Evolutionary conservation across 371 early-diverging fungal genomes (phyloP).

Genomic region (Haplosporangium sp.): DNA sequence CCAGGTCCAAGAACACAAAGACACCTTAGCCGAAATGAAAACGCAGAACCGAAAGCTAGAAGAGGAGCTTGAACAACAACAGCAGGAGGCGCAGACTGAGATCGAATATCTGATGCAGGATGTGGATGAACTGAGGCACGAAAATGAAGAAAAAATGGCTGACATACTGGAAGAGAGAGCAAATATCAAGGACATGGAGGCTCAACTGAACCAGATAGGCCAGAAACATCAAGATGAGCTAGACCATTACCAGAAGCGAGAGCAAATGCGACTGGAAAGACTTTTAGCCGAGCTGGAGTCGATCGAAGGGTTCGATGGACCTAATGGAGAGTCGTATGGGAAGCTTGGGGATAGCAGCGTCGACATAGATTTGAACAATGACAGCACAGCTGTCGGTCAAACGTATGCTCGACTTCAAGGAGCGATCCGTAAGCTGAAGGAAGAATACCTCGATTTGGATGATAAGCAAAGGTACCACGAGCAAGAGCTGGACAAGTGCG

Average conservation of each 20-base stretch:
- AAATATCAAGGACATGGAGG: slow-evolving; percentile 16
- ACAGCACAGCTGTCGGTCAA: not conserved
- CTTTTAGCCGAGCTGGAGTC: slow-evolving; percentile 18
- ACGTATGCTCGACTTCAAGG: slow-evolving; percentile 20
- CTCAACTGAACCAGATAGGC: slow-evolving; percentile 12
- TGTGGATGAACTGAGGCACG: slow-evolving; percentile 19
- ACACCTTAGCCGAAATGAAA: slow-evolving; percentile 25
- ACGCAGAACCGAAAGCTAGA: slow-evolving; percentile 29
- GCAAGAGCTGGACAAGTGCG: slow-evolving; percentile 17
- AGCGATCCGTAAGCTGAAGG: slow-evolving; percentile 15
- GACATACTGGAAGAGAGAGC: slow-evolving; percentile 16
- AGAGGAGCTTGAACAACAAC: slow-evolving; percentile 27
- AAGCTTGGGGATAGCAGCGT: slow-evolving; percentile 2
- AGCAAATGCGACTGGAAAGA: slow-evolving; percentile 11
- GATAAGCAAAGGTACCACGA: slow-evolving; percentile 10
- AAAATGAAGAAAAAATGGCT: slow-evolving; percentile 12
- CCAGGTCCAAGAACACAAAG: slow-evolving; percentile 34
- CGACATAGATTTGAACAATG: not conserved
- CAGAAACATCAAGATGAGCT: slow-evolving; percentile 20
- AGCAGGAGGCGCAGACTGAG: slow-evolving; percentile 25
- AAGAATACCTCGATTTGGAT: slow-evolving; percentile 4
- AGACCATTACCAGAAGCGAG: slow-evolving; percentile 15
- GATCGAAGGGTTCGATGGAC: not conserved
- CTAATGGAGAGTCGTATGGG: not conserved
- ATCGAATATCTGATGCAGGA: slow-evolving; percentile 38